These are phyloP conservation scores for Aspergillus affinis DNA, from an alignment of 495 filamentous ascomycete species.

Conservation along the genomic window DNA sequence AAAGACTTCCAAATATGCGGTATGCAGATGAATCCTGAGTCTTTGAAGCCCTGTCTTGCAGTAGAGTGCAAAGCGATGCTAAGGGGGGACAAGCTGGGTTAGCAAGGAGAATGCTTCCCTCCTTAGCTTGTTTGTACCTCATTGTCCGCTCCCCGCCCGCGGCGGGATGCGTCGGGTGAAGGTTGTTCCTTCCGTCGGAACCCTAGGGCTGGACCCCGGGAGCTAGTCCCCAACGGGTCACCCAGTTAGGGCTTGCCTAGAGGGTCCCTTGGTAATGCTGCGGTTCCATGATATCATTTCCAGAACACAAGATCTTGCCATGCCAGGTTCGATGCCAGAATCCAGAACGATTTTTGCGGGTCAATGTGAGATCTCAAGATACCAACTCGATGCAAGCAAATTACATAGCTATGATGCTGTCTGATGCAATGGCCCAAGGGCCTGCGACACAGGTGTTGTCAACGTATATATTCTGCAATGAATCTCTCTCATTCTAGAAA, in stretches of 20 bases:
- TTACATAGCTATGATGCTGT: slow-evolving; percentile 44
- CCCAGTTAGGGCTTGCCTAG: slow-evolving; percentile 23
- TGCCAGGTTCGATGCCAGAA: not conserved
- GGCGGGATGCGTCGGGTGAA: slow-evolving; percentile 22
- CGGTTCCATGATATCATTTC: slow-evolving; percentile 9
- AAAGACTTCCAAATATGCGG: slow-evolving; percentile 5
- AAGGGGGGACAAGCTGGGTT: slow-evolving; percentile 1
- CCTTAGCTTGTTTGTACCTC: slow-evolving; percentile 9
- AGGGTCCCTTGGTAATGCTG: not conserved
- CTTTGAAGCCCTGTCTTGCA: slow-evolving; percentile 9
- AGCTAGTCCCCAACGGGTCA: slow-evolving; percentile 14
- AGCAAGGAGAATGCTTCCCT: slow-evolving; percentile 5
- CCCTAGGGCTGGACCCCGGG: slow-evolving; percentile 37
- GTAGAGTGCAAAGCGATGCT: slow-evolving; percentile 1
- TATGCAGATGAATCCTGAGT: not conserved
- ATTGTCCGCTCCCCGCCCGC: slow-evolving; percentile 29
- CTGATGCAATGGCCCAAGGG: slow-evolving; percentile 30
- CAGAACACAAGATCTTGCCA: slow-evolving; percentile 2
- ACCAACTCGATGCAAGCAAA: slow-evolving; percentile 7
- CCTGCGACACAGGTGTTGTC: not conserved
- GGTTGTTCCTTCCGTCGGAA: slow-evolving; percentile 25
- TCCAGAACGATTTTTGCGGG: not conserved
- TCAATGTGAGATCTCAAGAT: not conserved
- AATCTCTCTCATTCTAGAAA: not conserved
- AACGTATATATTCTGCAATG: slow-evolving; percentile 6